A percentile compares a stretch with the other conserved stretches of the same genome.
These are phyloP conservation scores for Aspergillus sclerotiicarbonarius DNA, from an alignment of 495 filamentous ascomycete species.

Conservation along the genomic window DNA sequence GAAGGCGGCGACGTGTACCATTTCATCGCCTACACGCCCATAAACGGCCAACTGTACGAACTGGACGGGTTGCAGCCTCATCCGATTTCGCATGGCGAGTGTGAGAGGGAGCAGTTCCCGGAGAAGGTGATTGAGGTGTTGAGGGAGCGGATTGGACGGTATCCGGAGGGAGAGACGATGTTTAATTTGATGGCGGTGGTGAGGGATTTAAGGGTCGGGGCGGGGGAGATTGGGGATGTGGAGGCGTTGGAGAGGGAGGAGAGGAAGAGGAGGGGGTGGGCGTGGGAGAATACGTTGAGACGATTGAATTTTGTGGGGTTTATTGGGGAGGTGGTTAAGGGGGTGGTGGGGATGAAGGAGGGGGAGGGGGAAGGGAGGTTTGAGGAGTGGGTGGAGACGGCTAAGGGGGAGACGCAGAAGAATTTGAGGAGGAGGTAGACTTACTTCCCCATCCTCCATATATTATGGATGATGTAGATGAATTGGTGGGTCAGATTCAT, in stretches of 20 bases:
- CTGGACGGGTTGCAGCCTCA: constrained; percentile 91
- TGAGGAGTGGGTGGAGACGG: constrained; percentile 75
- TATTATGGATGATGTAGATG: too few relatives aligned
- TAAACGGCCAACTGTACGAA: constrained; percentile 82
- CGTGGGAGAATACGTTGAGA: constrained; percentile 92
- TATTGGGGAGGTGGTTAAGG: constrained; percentile 85
- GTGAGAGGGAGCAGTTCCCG: constrained; percentile 67
- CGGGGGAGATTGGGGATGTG: constrained; percentile 76
- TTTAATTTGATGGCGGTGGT: constrained; percentile 96
- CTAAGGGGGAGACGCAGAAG: constrained; percentile 67
- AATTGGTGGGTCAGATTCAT: not conserved
- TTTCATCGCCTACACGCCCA: constrained; percentile 91
- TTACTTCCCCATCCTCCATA: too few relatives aligned
- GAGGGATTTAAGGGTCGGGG: constrained; percentile 70
- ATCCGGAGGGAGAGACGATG: constrained; percentile 82
- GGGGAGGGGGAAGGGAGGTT: constrained; percentile 62
- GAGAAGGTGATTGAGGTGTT: constrained; percentile 83
- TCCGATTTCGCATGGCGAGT: constrained; percentile 83
- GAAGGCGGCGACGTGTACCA: constrained; percentile 83
- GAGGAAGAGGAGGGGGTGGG: constrained; percentile 80
- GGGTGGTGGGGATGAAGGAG: constrained; percentile 71
- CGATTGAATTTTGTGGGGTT: constrained; percentile 97
- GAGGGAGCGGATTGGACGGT: constrained; percentile 77
- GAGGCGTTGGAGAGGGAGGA: constrained; percentile 79
- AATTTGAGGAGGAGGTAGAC: constrained; percentile 54